phyloP scores from a whole-genome alignment of 148 eudicot genomes.

The Dysphania ambrosioides region DNA sequence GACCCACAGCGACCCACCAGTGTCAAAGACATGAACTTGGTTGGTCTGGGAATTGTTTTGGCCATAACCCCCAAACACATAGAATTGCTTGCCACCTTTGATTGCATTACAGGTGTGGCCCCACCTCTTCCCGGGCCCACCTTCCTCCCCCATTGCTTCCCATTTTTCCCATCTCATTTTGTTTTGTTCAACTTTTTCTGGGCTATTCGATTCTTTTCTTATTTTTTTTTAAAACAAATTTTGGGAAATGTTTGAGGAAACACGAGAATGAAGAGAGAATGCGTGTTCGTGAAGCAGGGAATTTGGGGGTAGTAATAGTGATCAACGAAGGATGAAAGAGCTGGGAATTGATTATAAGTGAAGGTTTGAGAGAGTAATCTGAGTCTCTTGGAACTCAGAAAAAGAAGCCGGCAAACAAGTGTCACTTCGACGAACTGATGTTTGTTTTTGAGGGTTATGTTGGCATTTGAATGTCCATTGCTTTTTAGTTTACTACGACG shows the following conservation, averaged over 20 bases:
- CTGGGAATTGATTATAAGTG: background rate
- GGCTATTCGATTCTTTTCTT: background rate
- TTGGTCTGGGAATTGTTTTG: slow-evolving; percentile 70
- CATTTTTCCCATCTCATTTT: slow-evolving; percentile 84
- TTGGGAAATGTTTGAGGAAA: background rate
- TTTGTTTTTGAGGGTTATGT: background rate
- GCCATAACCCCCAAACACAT: slow-evolving; percentile 90
- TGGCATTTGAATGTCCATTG: too few species aligned
- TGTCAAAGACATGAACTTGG: slow-evolving; percentile 69
- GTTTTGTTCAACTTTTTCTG: slow-evolving; percentile 5
- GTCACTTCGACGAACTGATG: too few species aligned
- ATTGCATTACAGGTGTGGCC: slow-evolving; percentile 93
- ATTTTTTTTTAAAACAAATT: background rate
- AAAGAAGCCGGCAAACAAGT: slow-evolving; percentile 15
- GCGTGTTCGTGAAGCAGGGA: too few species aligned
- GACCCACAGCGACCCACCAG: slow-evolving; percentile 54
- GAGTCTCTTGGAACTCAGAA: slow-evolving; percentile 1
- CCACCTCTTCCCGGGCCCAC: slow-evolving; percentile 94
- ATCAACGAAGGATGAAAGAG: too few species aligned
- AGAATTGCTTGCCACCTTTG: slow-evolving; percentile 67
- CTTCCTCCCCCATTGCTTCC: slow-evolving; percentile 28
- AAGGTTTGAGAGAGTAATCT: background rate
- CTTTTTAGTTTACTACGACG: too few species aligned
- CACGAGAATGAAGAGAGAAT: background rate
- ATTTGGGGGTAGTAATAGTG: too few species aligned